phyloP scores from a whole-genome alignment of 495 filamentous ascomycete genomes.

The Aspergillus mulundensis region DNA sequence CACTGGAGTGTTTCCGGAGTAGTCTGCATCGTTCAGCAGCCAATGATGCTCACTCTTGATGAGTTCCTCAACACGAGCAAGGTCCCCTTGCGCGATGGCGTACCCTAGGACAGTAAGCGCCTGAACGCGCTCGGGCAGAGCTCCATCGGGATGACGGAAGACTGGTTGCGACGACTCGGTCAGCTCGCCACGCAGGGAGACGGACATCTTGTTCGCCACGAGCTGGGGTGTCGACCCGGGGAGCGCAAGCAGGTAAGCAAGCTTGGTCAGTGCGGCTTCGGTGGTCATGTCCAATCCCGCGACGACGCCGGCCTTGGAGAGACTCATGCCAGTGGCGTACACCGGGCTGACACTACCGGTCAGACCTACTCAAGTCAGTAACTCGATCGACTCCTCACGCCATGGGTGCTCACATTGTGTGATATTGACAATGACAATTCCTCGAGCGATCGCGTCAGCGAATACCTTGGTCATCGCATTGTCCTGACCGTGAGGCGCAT shows the following conservation, averaged over 20 bases:
- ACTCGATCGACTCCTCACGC: neutral
- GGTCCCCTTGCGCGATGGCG: conserved; percentile 70
- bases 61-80: conserved; percentile 58
- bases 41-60: conserved; percentile 61
- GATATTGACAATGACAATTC: conserved; percentile 87
- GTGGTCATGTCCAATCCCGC: conserved; percentile 92
- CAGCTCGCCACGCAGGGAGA: conserved; percentile 78
- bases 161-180: conserved; percentile 61
- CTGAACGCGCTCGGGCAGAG: conserved; percentile 42
- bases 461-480: conserved; percentile 79
- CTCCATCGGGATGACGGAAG: conserved; percentile 69
- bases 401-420: conserved; percentile 66
- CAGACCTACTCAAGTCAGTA: conserved; percentile 39
- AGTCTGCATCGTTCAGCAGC: conserved; percentile 75
- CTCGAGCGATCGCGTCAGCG: conserved; percentile 68
- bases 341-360: conserved; percentile 85
- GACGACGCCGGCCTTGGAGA: conserved; percentile 86
- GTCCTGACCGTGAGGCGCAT: conserved; percentile 82
- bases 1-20: conserved; percentile 84
- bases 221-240: conserved; percentile 57
- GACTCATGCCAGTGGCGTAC: conserved; percentile 83
- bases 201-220: conserved; percentile 67
- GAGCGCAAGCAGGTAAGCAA: conserved; percentile 79
- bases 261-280: conserved; percentile 90
- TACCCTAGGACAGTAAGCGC: conserved; percentile 72